These are phyloP conservation scores for Hordeum pubiflorum DNA, from an alignment of 202 grass and related monocot genomes.

Conservation along the genomic window DNA sequence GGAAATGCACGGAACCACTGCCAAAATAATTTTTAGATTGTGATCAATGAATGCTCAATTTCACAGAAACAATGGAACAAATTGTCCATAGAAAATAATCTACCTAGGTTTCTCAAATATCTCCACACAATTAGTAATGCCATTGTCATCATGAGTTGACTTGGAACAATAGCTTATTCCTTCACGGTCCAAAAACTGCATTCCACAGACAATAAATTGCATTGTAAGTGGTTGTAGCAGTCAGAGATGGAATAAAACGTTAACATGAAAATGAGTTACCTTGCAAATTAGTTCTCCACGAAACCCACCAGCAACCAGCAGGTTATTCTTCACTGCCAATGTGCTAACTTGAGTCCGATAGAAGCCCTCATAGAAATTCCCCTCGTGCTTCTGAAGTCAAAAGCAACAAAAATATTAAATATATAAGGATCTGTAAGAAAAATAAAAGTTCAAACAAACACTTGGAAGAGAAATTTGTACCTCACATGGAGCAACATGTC, in stretches of 20 bases:
- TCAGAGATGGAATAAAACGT: background rate
- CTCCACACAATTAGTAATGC: conserved; percentile 74
- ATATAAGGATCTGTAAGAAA: conserved; percentile 3
- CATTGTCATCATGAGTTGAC: conserved; percentile 62
- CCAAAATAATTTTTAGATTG: background rate
- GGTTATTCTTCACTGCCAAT: conserved; percentile 66
- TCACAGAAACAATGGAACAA: background rate
- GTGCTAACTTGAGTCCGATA: conserved; percentile 70
- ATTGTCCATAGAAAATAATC: background rate
- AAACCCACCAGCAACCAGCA: conserved; percentile 74
- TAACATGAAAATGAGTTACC: conserved; percentile 37
- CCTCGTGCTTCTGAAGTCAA: conserved; percentile 61
- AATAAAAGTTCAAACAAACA: background rate
- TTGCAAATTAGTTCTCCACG: conserved; percentile 92
- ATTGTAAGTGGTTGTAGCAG: background rate
- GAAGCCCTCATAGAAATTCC: conserved; percentile 81
- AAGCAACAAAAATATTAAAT: conserved; percentile 19
- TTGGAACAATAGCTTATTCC: conserved; percentile 87
- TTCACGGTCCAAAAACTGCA: conserved; percentile 75
- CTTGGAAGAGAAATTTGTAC: conserved; percentile 24
- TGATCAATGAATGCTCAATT: background rate
- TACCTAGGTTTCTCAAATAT: conserved; percentile 81
- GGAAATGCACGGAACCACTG: conserved; percentile 73
- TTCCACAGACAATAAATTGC: background rate
- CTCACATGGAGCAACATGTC: conserved; percentile 51